Base-by-base conservation (phyloP, 495 filamentous ascomycete genomes). In the Penicillium samsonianum region DNA sequence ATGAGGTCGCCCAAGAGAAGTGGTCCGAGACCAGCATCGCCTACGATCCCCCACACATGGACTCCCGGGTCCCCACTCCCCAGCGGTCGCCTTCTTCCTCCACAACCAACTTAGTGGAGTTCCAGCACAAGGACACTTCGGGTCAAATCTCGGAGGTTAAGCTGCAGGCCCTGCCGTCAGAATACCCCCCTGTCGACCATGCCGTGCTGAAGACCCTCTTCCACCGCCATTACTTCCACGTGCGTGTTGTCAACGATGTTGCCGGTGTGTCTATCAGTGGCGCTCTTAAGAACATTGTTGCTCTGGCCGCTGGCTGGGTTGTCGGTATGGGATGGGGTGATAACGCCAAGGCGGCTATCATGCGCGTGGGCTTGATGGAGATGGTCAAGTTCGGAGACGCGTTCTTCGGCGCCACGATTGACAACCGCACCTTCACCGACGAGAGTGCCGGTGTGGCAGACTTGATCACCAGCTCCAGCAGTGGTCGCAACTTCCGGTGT, bases 201-300 rank as follows among this genome's bases (percentile, higher is more conserved):
- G 76, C 74, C 17, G 80, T 88, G 42, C 78, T 96, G 63, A 87
- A 88, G 68, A 82, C 82, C 20, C 87, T 99, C 28, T 98, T 99
- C 84, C 89, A 96, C 76, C 87, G 95, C 38, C 92, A 92, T 0
- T 99, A 99, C 77, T 98, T 99, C 82, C 93, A 97, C 71, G 92
- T 97, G 12, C 86, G 88, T 42, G 87, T 98, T 67, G 88, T 96
- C 16, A 87, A 81, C 30, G 95, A 99, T 64, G 93, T 98, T 6
- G 95, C 92, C 5, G 95, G 95, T 59, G 92, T 96, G 10, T 96
- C 94, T 12, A 89, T 99, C 52, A 89, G 91, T 28, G 95, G 95
- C 16, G 95, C 95, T 2, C 81, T 99, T 51, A 99, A 99, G 78
- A 99, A 99, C 75, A 89, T 99, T 59, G 89, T 99, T 53, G 95